These are phyloP conservation scores for Candida silvicultrix DNA, from an alignment of 805 yeast species.

Conservation along the genomic window DNA sequence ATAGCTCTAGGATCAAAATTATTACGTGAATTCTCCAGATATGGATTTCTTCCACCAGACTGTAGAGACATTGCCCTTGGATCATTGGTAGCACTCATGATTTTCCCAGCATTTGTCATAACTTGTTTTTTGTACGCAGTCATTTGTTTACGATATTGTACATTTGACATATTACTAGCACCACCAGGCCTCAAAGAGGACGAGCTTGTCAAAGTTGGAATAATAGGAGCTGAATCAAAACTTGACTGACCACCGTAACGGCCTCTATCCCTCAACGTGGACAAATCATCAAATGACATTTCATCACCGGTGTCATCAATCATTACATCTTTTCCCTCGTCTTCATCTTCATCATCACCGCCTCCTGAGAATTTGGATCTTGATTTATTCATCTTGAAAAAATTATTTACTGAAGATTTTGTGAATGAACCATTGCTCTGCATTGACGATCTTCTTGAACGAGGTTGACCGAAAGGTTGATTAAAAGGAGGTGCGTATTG, in stretches of 20 bases:
- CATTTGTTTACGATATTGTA: slow-evolving; percentile 65
- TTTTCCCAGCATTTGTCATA: slow-evolving; percentile 36
- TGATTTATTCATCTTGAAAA: slow-evolving; percentile 10
- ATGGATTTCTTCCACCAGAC: slow-evolving; percentile 17
- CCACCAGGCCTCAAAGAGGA: slow-evolving; percentile 12
- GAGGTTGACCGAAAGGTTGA: background rate
- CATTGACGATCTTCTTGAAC: slow-evolving; percentile 17
- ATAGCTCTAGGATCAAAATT: slow-evolving; percentile 22
- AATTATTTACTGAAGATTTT: background rate
- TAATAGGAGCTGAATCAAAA: slow-evolving; percentile 64
- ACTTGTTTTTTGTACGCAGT: slow-evolving; percentile 61
- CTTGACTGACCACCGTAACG: slow-evolving; percentile 47
- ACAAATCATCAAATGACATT: slow-evolving; percentile 58
- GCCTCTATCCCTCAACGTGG: slow-evolving; percentile 59
- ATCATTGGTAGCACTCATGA: slow-evolving; percentile 22
- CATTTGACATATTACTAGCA: slow-evolving; percentile 33
- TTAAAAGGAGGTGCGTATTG: background rate
- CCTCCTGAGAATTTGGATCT: slow-evolving; percentile 19
- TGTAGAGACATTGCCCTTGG: slow-evolving; percentile 43
- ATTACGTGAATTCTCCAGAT: slow-evolving; percentile 1
- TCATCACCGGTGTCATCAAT: slow-evolving; percentile 26
- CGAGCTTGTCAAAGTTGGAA: slow-evolving; percentile 54
- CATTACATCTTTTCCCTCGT: slow-evolving; percentile 30
- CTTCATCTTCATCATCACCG: slow-evolving; percentile 29
- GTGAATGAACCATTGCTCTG: slow-evolving; percentile 9